Percentiles rank a stretch among this genome's conserved stretches.
Evolutionary conservation across 2,329 filamentous ascomycete species (phyloP).

Genomic region (Paradendryphiella salina): DNA sequence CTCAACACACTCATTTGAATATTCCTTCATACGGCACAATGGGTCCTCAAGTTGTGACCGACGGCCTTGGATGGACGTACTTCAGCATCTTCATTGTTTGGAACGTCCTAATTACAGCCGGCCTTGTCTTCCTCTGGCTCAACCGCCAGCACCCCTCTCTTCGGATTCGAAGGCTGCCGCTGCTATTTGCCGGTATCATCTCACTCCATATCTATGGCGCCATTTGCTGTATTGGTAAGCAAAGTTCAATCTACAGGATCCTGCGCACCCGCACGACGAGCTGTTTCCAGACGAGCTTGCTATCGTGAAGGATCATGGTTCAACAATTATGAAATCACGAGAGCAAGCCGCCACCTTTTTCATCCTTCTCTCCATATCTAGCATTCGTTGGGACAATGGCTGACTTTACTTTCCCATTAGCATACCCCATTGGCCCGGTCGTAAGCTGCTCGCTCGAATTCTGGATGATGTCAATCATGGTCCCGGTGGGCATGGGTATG

Average conservation of each 20-base stretch:
- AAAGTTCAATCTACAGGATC: neutral
- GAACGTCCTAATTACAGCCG: conserved; percentile 20
- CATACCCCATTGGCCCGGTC: conserved; percentile 32
- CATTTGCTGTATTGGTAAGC: conserved; percentile 20
- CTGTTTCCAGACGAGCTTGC: neutral
- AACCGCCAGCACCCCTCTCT: conserved; percentile 37
- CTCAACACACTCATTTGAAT: conserved; percentile 8
- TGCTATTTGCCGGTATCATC: conserved; percentile 31
- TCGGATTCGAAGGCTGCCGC: conserved; percentile 36
- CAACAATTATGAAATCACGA: neutral
- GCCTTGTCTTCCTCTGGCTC: conserved; percentile 27
- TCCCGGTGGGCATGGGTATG: conserved; percentile 32
- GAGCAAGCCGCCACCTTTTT: neutral
- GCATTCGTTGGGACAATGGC: neutral
- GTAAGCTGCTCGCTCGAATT: conserved; percentile 35
- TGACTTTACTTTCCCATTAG: conserved; percentile 5
- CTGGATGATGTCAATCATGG: conserved; percentile 42
- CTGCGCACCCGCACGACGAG: no score
- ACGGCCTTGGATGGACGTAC: conserved; percentile 25
- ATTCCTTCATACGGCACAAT: conserved; percentile 13
- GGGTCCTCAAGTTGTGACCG: conserved; percentile 17
- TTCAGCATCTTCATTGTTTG: conserved; percentile 24
- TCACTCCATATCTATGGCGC: conserved; percentile 36
- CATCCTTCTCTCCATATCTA: neutral
- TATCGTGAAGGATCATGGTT: neutral